Percentiles rank a stretch among this genome's conserved stretches.
Conservation (phyloP, 2,329 filamentous ascomycete species). For the Curvularia lunata region DNA sequence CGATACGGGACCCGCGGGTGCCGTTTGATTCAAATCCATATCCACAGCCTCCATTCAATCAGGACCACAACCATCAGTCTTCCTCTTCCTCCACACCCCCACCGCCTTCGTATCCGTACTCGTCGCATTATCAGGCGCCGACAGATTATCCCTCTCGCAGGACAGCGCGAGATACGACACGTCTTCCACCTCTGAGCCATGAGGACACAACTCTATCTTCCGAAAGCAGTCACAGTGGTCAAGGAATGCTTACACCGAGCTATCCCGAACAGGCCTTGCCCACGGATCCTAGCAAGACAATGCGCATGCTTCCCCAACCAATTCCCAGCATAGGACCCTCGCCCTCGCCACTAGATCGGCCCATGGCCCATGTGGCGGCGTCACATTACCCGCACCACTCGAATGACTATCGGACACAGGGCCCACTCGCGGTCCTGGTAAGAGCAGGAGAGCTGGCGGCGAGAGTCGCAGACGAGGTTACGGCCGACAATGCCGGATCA, state of each 20-base stretch:
- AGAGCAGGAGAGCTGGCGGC: constrained; percentile 48
- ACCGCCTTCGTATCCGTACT: constrained; percentile 26
- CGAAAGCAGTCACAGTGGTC: constrained; percentile 41
- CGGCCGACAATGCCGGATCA: constrained; percentile 30
- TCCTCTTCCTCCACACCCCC: constrained; percentile 28
- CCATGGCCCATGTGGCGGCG: constrained; percentile 20
- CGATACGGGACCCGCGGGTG: constrained; percentile 30
- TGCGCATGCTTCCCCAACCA: constrained; percentile 48
- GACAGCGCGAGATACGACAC: constrained; percentile 36
- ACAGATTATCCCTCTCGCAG: constrained; percentile 43
- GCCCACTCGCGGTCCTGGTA: constrained; percentile 47
- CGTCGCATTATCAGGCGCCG: constrained; percentile 30
- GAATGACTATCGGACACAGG: constrained; percentile 41
- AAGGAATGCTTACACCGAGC: constrained; percentile 19
- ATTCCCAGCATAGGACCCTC: constrained; percentile 39
- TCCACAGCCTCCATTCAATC: constrained; percentile 29
- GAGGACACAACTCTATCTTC: constrained; percentile 52
- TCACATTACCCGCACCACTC: constrained; percentile 28
- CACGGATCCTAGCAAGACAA: constrained; percentile 42
- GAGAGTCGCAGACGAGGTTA: constrained; percentile 41
- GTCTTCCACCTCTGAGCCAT: constrained; percentile 46
- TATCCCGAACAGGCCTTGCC: constrained; percentile 27
- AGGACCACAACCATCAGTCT: constrained; percentile 21
- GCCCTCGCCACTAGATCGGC: constrained; percentile 42
- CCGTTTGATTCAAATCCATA: constrained; percentile 28